Conservation (phyloP, 2,329 filamentous ascomycete genomes). For the Colletotrichum sp. region DNA sequence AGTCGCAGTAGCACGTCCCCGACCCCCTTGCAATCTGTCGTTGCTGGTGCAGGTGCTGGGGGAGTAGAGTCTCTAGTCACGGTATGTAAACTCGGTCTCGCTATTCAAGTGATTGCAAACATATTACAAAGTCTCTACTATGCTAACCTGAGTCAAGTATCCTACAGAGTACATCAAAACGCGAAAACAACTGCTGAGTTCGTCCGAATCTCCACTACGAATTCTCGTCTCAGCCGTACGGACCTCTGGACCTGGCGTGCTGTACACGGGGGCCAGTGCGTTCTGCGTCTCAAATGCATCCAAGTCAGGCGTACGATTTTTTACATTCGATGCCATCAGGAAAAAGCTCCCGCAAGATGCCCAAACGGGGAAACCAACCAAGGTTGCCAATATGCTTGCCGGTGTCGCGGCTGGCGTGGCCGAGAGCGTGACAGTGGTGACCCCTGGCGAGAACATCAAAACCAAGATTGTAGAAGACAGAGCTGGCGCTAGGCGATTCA, state of each 20-base stretch:
- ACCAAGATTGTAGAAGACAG: constrained; percentile 29
- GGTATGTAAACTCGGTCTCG: not conserved
- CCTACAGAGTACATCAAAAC: constrained; percentile 16
- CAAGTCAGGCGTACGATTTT: constrained; percentile 26
- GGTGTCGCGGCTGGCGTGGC: constrained; percentile 26
- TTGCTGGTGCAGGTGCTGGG: not conserved
- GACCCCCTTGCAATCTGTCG: not conserved
- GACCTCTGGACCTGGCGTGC: not conserved
- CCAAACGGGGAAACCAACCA: not conserved
- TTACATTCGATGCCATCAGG: constrained; percentile 25
- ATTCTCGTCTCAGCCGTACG: constrained; percentile 2
- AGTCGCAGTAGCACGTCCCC: not conserved
- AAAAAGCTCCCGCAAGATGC: constrained; percentile 8
- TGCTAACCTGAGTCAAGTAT: not conserved
- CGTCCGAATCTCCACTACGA: not conserved
- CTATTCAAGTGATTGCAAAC: not conserved
- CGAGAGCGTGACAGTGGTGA: constrained; percentile 28
- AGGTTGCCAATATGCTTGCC: constrained; percentile 24
- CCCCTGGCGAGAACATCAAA: constrained; percentile 30
- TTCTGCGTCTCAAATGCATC: constrained; percentile 25
- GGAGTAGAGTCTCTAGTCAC: not conserved
- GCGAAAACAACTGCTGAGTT: constrained; percentile 14
- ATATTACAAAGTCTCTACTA: not conserved
- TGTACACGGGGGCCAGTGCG: constrained; percentile 19
- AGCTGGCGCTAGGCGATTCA: constrained; percentile 11